Evolutionary conservation across 83 land plant species (phyloP).

Genomic region (Diphasiastrum complanatum): DNA sequence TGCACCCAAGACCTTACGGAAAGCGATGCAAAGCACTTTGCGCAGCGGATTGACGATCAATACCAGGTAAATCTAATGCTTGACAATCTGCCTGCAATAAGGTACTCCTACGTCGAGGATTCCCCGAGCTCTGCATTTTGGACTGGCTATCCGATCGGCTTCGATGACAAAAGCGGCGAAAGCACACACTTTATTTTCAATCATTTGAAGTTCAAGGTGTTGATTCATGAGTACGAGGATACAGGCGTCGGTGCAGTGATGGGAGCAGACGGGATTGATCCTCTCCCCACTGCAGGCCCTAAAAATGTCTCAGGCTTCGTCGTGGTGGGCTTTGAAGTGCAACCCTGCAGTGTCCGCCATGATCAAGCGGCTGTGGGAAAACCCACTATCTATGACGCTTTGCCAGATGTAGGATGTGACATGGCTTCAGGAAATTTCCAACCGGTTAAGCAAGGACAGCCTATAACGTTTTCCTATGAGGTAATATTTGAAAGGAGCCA

Average conservation of each 20-base stretch:
- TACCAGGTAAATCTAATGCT: constrained; percentile 15
- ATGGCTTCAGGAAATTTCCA: constrained; percentile 31
- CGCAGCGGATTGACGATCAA: constrained; percentile 8
- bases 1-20: constrained; percentile 8
- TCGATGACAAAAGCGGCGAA: not conserved
- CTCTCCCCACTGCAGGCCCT: constrained; percentile 29
- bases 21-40: constrained; percentile 7
- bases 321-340: constrained; percentile 63
- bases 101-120: not conserved
- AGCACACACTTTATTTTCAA: not conserved
- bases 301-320: constrained; percentile 38
- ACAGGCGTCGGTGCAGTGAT: constrained; percentile 1
- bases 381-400: constrained; percentile 34
- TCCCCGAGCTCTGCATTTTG: not conserved
- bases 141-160: constrained; percentile 6
- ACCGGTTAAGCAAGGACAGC: constrained; percentile 34
- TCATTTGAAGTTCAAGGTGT: constrained; percentile 13
- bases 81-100: constrained; percentile 5
- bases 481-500: constrained; percentile 54
- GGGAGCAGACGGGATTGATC: constrained; percentile 7
- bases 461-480: constrained; percentile 49
- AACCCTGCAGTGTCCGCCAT: constrained; percentile 45
- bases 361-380: constrained; percentile 33
- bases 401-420: constrained; percentile 28
- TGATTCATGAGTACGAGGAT: not conserved